Evolutionary conservation across 257 asterid species (phyloP), one percentile per base, ranked within the genome.

Genomic region (Gentiana straminea): DNA sequence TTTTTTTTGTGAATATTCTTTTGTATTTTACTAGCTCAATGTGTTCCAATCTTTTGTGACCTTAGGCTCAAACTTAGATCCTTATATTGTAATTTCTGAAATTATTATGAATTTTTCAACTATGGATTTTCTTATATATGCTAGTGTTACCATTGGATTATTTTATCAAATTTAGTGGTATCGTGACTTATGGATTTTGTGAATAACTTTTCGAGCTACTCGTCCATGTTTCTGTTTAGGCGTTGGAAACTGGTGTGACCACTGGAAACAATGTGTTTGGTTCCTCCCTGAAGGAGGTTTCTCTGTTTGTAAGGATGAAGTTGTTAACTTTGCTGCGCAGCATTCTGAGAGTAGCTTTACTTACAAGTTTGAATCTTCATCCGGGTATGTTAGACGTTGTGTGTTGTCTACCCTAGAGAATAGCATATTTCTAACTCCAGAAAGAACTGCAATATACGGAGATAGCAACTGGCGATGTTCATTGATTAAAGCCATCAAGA

Each of bases 181-280:
- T 13, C 46, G 2, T 34, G 43, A 12, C 12, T 33, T 8, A 35
- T 10, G 11, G 12, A 33, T 32, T 36, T 9, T 4, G 11, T 55
- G 15, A 24, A 3, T 15, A 55, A n/a, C 4, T 15, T 33, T 15
- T 36, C 5, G 34, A 8, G 49, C 24, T 35, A 24, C 45, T 50
- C 49, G 45, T 41, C 55, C 62, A 37, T 57, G 37, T 68, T 64
- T 61, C 72, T 71, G 58, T 62, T 33, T 62, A 91, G 98, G 83
- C 63, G 53, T 76, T 54, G 65, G 71, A 37, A 67, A 69, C 55
- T 87, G 98, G 98, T 81, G 98, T 70, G 95, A 91, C 81, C 98
- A 91, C 52, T 91, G 98, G 98, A 91, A 87, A 66, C 98, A 91
- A 62, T 77, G 86, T 70, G 84, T 87, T 65, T 91, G 95, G 98